Percentiles rank a stretch among this genome's conserved stretches.
These are phyloP conservation scores for Sugiyamaella qingdaonensis DNA, from an alignment of 805 yeast genomes.

Conservation along the genomic window DNA sequence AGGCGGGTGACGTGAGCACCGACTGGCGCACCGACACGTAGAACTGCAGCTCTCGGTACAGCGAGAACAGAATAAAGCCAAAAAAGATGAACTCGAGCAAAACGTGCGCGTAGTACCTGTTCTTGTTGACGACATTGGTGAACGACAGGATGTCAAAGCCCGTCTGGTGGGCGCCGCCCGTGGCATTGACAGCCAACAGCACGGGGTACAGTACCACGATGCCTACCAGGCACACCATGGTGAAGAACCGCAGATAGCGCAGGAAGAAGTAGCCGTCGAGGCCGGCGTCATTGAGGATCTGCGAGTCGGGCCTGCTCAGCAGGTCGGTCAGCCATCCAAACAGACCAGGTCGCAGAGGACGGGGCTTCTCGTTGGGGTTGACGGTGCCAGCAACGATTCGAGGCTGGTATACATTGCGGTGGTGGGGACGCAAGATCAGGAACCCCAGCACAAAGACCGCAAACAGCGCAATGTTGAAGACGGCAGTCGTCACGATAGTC, in stretches of 20 bases:
- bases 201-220: slow-evolving; percentile 56
- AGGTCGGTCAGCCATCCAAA: slow-evolving; percentile 67
- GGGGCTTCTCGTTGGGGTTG: slow-evolving; percentile 46
- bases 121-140: slow-evolving; percentile 58
- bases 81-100: slow-evolving; percentile 76
- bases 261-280: slow-evolving; percentile 91
- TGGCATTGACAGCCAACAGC: slow-evolving; percentile 79
- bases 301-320: slow-evolving; percentile 62
- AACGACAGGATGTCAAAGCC: slow-evolving; percentile 79
- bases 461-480: slow-evolving; percentile 64
- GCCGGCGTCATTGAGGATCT: slow-evolving; percentile 81
- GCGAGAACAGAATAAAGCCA: slow-evolving; percentile 61
- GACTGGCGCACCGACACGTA: slow-evolving; percentile 75
- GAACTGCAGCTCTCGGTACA: slow-evolving; percentile 79
- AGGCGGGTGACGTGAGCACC: slow-evolving; percentile 73
- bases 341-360: slow-evolving; percentile 65
- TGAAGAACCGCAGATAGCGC: slow-evolving; percentile 63
- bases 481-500: slow-evolving; percentile 67
- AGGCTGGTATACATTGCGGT: slow-evolving; percentile 78
- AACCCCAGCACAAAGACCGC: slow-evolving; percentile 59
- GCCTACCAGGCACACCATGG: slow-evolving; percentile 52
- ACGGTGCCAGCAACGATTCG: slow-evolving; percentile 63
- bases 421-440: slow-evolving; percentile 58
- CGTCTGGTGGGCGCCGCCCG: slow-evolving; percentile 41
- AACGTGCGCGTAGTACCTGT: slow-evolving; percentile 82